Base-by-base conservation (phyloP, 768 basidiomycete genomes). In the Boletellus ananiceps region DNA sequence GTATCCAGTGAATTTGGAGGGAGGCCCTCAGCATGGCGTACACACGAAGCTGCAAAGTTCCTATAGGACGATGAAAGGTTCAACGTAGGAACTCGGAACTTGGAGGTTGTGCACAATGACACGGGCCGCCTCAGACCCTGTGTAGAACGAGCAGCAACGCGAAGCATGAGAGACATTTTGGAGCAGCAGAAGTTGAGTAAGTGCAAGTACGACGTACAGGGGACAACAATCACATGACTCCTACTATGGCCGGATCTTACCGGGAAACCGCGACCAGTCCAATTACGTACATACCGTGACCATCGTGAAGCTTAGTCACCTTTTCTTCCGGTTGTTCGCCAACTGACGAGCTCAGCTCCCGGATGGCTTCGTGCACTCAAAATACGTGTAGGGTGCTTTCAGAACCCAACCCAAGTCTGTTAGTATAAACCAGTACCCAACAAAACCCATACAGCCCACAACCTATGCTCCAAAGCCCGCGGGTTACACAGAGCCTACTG, bases 1-100 rank as follows among this genome's bases (percentile, higher is more conserved):
- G 78, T 78, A 61, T 86, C 84, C 21, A 98, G 70, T 1, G 91
- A 92, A 46, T 76, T 77, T 35, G 78, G 56, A 36, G 65, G 31
- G n/a, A 54, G 46, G 15, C 51, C 41, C 18, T 72, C 69, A n/a
- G 65, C 61, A 16, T 58, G 58, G 40, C 59, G 52, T 36, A 35
- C 40, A 19, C 48, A 45, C 13, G 71, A 69, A 16, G 49, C 40
- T 19, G 63, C 43, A 45, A 71, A 67, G 8, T 31, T 31, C 36
- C 68, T 65, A 31, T 29, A 34, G 21, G n/a, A 35, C 2, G 4
- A 46, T 25, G 45, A 38, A 34, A 19, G 18, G 16, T 37, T 57
- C 9, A 50, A 34, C 35, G 34, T 13, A 2, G 18, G 18, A 33
- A 44, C 4, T 12, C 15, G 19, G 31, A 33, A 36, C 25, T 35